Conservation (phyloP, 192 early-diverging fungal species). For the Phlyctochytrium arcticum region DNA sequence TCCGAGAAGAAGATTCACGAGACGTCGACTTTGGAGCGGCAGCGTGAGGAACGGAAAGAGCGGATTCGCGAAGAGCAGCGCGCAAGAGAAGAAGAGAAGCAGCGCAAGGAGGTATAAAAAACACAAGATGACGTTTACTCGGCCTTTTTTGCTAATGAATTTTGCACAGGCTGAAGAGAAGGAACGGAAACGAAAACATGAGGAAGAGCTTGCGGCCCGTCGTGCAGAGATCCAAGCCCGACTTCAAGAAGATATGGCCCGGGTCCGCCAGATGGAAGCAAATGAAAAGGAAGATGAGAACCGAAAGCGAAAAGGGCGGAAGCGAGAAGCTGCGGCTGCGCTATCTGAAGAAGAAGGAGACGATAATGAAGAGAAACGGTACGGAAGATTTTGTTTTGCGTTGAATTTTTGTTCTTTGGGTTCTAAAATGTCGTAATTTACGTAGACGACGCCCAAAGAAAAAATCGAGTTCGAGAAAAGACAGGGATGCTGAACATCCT, state of each 20-base stretch:
- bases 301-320: slow-evolving; percentile 19
- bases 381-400: no score
- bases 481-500: neutral
- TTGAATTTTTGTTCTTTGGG: no score
- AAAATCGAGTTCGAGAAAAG: slow-evolving; percentile 1
- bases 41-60: slow-evolving; percentile 29
- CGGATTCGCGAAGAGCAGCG: slow-evolving; percentile 29
- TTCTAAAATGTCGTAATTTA: no score
- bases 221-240: slow-evolving; percentile 29
- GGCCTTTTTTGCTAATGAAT: neutral
- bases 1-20: slow-evolving; percentile 49
- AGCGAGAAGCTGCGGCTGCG: slow-evolving; percentile 5
- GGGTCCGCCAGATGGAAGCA: slow-evolving; percentile 1
- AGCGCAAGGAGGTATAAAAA: slow-evolving; percentile 19
- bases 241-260: slow-evolving; percentile 21
- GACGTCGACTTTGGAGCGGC: slow-evolving; percentile 35
- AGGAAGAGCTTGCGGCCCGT: slow-evolving; percentile 21
- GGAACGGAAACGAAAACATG: slow-evolving; percentile 12
- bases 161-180: slow-evolving; percentile 30
- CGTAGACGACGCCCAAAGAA: neutral
- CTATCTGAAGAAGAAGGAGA: neutral
- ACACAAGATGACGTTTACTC: neutral
- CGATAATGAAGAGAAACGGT: neutral
- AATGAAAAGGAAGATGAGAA: slow-evolving; percentile 22
- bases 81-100: slow-evolving; percentile 21